Conservation (phyloP, 371 early-diverging fungal genomes). For the Ordospora colligata region DNA sequence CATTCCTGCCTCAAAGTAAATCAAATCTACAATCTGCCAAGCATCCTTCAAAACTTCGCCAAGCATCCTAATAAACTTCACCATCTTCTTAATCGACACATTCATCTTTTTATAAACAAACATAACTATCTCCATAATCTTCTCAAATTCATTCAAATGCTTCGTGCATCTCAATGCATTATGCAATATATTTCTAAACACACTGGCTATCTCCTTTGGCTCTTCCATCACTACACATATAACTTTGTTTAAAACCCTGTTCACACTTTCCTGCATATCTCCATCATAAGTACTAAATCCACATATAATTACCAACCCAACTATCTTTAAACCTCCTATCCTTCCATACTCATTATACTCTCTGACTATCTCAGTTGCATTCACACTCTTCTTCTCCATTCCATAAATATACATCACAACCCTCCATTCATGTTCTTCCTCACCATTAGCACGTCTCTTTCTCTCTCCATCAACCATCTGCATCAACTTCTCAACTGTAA, state of each 20-base stretch:
- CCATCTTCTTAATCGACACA: neutral
- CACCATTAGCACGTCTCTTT: neutral
- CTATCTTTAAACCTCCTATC: neutral
- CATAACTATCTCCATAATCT: neutral
- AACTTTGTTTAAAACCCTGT: neutral
- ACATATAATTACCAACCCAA: neutral
- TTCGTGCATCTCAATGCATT: neutral
- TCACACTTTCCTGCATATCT: neutral
- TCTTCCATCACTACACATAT: neutral
- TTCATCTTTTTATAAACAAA: neutral
- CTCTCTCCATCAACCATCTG: neutral
- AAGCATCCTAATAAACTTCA: neutral
- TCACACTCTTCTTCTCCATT: neutral
- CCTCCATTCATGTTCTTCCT: neutral
- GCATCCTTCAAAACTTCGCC: neutral
- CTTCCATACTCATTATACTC: constrained; percentile 17
- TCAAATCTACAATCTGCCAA: neutral
- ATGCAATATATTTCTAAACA: neutral
- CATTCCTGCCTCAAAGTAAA: neutral
- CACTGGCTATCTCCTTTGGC: neutral
- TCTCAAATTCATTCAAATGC: neutral
- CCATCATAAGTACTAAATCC: neutral
- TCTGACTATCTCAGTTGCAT: neutral
- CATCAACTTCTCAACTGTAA: neutral
- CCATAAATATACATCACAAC: constrained; percentile 15